phyloP scores from a whole-genome alignment of 257 asterid species.

The Petunia secreta region DNA sequence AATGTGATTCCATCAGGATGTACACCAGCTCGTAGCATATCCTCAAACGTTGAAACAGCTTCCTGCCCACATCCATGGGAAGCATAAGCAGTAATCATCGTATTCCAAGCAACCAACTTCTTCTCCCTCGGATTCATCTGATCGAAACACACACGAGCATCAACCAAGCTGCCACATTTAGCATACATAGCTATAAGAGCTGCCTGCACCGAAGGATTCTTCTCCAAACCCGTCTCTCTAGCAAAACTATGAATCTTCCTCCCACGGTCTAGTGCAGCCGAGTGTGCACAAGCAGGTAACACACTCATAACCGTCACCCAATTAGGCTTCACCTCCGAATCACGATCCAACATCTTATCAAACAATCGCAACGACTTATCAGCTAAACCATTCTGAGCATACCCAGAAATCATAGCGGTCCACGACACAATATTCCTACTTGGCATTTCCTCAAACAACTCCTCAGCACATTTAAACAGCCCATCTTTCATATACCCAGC shows the following conservation, averaged over 20 bases:
- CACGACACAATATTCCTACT: slow-evolving; percentile 68
- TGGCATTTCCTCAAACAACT: slow-evolving; percentile 59
- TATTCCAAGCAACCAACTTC: slow-evolving; percentile 74
- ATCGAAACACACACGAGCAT: slow-evolving; percentile 66
- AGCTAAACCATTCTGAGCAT: slow-evolving; percentile 73
- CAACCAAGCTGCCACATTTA: slow-evolving; percentile 73
- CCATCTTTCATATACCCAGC: slow-evolving; percentile 82
- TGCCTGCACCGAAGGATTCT: slow-evolving; percentile 59
- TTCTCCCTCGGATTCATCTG: slow-evolving; percentile 42
- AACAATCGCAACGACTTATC: slow-evolving; percentile 62
- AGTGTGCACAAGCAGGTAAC: slow-evolving; percentile 72
- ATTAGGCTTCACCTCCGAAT: slow-evolving; percentile 68
- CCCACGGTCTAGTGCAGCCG: slow-evolving; percentile 70
- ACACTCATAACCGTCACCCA: slow-evolving; percentile 89
- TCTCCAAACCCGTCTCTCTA: slow-evolving; percentile 60
- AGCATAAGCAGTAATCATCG: slow-evolving; percentile 76
- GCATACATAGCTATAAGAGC: slow-evolving; percentile 87
- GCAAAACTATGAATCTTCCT: slow-evolving; percentile 56
- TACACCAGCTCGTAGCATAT: slow-evolving; percentile 59
- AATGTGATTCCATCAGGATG: slow-evolving; percentile 74
- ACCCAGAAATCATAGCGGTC: slow-evolving; percentile 90
- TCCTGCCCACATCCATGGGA: slow-evolving; percentile 71
- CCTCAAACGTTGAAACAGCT: slow-evolving; percentile 60
- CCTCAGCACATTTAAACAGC: slow-evolving; percentile 48
- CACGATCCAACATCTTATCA: slow-evolving; percentile 52